Conservation (phyloP, 345 rosid genomes). For the Combretum micranthum region DNA sequence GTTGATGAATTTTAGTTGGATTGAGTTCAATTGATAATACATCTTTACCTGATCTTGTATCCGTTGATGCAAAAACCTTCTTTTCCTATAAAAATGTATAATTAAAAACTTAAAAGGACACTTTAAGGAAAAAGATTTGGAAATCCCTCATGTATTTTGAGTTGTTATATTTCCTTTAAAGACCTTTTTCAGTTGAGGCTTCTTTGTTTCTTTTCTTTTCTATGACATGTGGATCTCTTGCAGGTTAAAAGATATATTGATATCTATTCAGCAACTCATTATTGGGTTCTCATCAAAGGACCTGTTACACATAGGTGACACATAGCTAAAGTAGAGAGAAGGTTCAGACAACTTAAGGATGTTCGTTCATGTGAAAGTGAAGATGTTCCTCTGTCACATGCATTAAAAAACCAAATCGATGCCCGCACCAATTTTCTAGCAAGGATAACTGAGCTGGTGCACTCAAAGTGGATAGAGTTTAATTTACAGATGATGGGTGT, state of each 20-base stretch:
- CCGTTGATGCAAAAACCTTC: no score
- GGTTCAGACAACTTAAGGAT: conserved; percentile 31
- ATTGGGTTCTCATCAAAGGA: conserved; percentile 94
- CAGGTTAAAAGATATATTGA: conserved; percentile 93
- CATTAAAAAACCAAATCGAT: conserved; percentile 43
- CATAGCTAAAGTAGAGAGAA: conserved; percentile 60
- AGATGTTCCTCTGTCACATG: conserved; percentile 20
- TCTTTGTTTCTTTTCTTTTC: conserved; percentile 7
- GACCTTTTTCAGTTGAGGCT: background rate
- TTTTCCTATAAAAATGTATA: no score
- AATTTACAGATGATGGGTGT: conserved; percentile 67
- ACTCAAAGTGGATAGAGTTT: conserved; percentile 95
- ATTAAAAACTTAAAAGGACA: no score
- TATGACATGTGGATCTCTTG: conserved; percentile 8
- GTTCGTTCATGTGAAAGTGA: conserved; percentile 18
- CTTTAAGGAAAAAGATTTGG: no score
- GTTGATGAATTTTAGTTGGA: no score
- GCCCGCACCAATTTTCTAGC: conserved; percentile 56
- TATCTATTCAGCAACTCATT: conserved; percentile 80
- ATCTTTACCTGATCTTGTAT: no score
- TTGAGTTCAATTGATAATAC: no score
- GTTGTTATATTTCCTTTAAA: background rate
- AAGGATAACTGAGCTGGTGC: conserved; percentile 71
- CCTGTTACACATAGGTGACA: conserved; percentile 41
- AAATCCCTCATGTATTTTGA: no score